Evolutionary conservation across 148 eudicot genomes (phyloP).

Genomic region (Chenopodium suecicum): DNA sequence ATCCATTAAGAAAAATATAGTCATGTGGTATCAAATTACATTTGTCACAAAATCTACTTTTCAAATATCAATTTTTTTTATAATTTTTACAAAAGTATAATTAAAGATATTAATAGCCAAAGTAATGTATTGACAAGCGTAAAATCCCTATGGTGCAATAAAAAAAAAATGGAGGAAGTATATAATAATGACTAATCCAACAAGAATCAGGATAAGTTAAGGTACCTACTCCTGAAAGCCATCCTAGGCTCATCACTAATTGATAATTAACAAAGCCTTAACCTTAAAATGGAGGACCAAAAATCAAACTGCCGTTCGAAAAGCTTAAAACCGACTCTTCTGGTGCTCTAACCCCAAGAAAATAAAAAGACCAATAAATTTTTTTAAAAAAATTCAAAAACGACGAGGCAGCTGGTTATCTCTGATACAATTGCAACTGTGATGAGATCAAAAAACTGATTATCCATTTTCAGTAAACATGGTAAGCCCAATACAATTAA

Average conservation of each 20-base stretch:
- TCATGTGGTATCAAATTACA: too few relatives aligned
- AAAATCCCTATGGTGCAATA: too few relatives aligned
- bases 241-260: background rate
- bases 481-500: conserved; percentile 8
- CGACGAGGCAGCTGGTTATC: background rate
- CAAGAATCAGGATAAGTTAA: background rate
- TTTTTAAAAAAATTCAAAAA: background rate
- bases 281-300: background rate
- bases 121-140: too few relatives aligned
- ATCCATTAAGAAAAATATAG: too few relatives aligned
- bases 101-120: too few relatives aligned
- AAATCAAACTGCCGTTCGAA: background rate
- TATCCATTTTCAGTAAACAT: background rate
- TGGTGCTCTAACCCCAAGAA: background rate
- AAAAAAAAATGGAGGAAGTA: too few relatives aligned
- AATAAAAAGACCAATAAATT: background rate
- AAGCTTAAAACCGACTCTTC: background rate
- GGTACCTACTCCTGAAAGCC: background rate
- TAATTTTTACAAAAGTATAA: too few relatives aligned
- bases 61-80: too few relatives aligned
- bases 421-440: background rate
- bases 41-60: too few relatives aligned
- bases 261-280: background rate
- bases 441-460: background rate
- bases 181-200: background rate